Evolutionary conservation across 2,329 filamentous ascomycete genomes (phyloP).

Genomic region (Rutstroemia sp.): DNA sequence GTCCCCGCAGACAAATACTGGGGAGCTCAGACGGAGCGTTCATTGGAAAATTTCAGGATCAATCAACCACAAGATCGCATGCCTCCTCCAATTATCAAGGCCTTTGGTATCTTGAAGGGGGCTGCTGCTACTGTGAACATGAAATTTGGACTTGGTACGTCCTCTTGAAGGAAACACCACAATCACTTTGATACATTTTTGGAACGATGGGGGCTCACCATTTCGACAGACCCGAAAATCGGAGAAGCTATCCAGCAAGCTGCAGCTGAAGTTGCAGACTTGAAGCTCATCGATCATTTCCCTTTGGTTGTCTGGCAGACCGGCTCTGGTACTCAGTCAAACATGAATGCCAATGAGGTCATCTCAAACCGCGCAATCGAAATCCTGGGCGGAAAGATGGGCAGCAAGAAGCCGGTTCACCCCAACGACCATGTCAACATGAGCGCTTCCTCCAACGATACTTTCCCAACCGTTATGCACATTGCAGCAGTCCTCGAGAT

Average conservation of each 20-base stretch:
- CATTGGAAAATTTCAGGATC: constrained; percentile 96
- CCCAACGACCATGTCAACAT: constrained; percentile 99
- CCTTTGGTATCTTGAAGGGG: constrained; percentile 95
- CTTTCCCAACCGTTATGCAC: constrained; percentile 99
- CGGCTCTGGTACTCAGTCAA: constrained; percentile 95
- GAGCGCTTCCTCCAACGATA: constrained; percentile 97
- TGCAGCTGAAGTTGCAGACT: constrained; percentile 82
- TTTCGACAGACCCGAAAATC: constrained; percentile 67
- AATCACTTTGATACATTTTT: not conserved
- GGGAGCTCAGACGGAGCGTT: constrained; percentile 96
- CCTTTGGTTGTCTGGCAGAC: constrained; percentile 99
- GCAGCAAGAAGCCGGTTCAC: constrained; percentile 96
- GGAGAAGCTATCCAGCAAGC: constrained; percentile 92
- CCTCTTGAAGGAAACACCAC: not conserved
- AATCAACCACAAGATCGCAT: constrained; percentile 99
- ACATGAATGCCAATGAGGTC: constrained; percentile 99
- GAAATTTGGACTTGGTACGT: constrained; percentile 76
- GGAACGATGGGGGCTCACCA: constrained; percentile 19
- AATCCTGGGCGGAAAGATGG: constrained; percentile 89
- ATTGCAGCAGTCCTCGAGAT: constrained; percentile 94
- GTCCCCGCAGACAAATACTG: constrained; percentile 92
- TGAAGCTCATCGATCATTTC: constrained; percentile 95
- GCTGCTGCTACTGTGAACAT: constrained; percentile 95
- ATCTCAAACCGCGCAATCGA: constrained; percentile 99
- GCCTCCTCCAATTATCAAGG: constrained; percentile 84